phyloP scores from a whole-genome alignment of 2,329 filamentous ascomycete genomes.

The Aspergillus floridensis region DNA sequence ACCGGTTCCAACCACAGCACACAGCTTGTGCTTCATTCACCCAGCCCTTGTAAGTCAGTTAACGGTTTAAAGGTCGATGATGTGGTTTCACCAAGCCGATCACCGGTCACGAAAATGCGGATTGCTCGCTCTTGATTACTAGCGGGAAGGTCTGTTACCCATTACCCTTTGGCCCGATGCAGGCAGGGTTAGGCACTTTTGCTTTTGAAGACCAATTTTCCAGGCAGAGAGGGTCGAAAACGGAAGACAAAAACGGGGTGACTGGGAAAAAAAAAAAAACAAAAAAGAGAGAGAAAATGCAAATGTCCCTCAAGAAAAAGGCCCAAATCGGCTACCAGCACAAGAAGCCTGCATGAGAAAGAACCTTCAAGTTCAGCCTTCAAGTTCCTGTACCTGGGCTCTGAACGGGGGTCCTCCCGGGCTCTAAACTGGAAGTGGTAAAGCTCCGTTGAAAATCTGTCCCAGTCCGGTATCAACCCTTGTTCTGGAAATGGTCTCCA shows the following conservation, averaged over 20 bases:
- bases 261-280: neutral
- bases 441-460: neutral
- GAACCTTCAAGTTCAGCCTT: neutral
- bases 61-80: neutral
- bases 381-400: conserved; percentile 4
- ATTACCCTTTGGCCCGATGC: neutral
- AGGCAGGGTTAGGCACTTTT: neutral
- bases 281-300: neutral
- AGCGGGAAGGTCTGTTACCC: too few relatives aligned
- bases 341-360: too few relatives aligned
- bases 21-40: too few relatives aligned
- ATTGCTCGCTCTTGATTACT: neutral
- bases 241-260: neutral
- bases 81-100: neutral
- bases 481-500: conserved; percentile 13
- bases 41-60: neutral
- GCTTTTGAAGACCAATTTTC: neutral
- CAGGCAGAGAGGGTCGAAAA: neutral
- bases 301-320: too few relatives aligned
- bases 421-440: neutral
- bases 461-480: conserved; percentile 3
- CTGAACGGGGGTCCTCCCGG: neutral
- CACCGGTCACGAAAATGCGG: neutral
- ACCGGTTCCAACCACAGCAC: neutral
- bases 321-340: too few relatives aligned